These are phyloP conservation scores for Mycena haematopus DNA, from an alignment of 768 basidiomycete species.

Conservation along the genomic window DNA sequence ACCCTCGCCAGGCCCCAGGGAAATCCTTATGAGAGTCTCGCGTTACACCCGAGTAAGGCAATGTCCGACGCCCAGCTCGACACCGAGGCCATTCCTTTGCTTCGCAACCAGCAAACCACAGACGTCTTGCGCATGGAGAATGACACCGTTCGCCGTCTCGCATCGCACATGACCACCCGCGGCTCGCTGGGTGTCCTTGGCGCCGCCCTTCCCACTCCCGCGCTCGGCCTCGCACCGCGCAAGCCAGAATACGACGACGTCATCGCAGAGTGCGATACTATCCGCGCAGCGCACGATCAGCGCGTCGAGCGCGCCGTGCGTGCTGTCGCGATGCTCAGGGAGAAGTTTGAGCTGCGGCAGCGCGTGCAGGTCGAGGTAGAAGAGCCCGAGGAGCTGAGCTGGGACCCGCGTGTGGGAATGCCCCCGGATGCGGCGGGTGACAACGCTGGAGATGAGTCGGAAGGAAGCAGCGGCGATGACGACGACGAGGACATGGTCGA, in stretches of 20 bases:
- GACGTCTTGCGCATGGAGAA: conserved; percentile 77
- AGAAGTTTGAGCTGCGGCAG: conserved; percentile 84
- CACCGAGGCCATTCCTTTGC: conserved; percentile 71
- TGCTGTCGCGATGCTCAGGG: conserved; percentile 77
- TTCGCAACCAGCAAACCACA: conserved; percentile 81
- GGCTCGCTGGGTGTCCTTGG: conserved; percentile 60
- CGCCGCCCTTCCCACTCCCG: conserved; percentile 39
- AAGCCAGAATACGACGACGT: conserved; percentile 69
- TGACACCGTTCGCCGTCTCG: conserved; percentile 71
- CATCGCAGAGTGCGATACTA: conserved; percentile 67
- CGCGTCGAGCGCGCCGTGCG: conserved; percentile 80
- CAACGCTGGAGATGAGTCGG: conserved; percentile 32
- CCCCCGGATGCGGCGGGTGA: conserved; percentile 24
- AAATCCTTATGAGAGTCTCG: conserved; percentile 69
- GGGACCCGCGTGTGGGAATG: conserved; percentile 60
- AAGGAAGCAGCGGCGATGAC: conserved; percentile 47
- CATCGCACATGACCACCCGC: conserved; percentile 68
- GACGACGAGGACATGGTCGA: conserved; percentile 44
- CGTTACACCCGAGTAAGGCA: conserved; percentile 64
- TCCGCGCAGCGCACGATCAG: conserved; percentile 73
- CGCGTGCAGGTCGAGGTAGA: conserved; percentile 81
- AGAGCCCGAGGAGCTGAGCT: conserved; percentile 79
- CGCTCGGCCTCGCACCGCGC: conserved; percentile 35
- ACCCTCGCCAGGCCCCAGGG: conserved; percentile 16
- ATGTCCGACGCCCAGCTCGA: conserved; percentile 75